Conservation (phyloP, 139 green algal species). For the Desmodesmus armatus region DNA sequence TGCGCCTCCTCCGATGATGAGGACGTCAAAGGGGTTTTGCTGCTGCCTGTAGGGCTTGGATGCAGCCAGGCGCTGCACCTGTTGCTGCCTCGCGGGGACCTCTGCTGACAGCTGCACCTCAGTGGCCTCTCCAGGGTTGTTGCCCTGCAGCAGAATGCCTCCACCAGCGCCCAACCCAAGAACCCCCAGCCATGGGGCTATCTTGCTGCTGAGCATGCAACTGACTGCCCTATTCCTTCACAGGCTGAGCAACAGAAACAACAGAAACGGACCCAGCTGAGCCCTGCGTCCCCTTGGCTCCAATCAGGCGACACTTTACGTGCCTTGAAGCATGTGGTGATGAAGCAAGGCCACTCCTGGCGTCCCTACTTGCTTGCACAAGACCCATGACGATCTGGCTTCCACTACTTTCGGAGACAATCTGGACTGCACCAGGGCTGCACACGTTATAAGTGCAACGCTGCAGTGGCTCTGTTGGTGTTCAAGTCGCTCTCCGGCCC, state of each 20-base stretch:
- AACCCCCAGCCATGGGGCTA: constrained; percentile 18
- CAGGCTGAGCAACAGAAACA: neutral
- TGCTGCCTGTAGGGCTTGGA: constrained; percentile 50
- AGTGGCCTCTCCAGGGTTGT: neutral
- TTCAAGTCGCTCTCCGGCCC: no score
- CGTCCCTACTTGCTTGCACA: no score
- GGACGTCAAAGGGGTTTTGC: constrained; percentile 87
- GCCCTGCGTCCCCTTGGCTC: no score
- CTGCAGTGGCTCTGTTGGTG: no score
- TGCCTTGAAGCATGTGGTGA: neutral
- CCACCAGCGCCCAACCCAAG: constrained; percentile 26
- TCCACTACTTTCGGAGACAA: no score
- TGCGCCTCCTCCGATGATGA: constrained; percentile 96
- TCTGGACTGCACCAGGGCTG: no score
- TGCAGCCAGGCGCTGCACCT: constrained; percentile 53
- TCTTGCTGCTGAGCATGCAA: neutral
- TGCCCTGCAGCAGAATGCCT: neutral
- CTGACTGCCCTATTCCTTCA: neutral
- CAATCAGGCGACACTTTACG: no score
- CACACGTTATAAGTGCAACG: no score
- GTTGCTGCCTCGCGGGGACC: constrained; percentile 61
- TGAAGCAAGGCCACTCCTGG: no score
- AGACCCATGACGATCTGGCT: no score
- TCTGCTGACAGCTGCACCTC: neutral
- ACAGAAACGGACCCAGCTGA: neutral